phyloP scores from a whole-genome alignment of 2,329 filamentous ascomycete species.

The Alternaria dauci region DNA sequence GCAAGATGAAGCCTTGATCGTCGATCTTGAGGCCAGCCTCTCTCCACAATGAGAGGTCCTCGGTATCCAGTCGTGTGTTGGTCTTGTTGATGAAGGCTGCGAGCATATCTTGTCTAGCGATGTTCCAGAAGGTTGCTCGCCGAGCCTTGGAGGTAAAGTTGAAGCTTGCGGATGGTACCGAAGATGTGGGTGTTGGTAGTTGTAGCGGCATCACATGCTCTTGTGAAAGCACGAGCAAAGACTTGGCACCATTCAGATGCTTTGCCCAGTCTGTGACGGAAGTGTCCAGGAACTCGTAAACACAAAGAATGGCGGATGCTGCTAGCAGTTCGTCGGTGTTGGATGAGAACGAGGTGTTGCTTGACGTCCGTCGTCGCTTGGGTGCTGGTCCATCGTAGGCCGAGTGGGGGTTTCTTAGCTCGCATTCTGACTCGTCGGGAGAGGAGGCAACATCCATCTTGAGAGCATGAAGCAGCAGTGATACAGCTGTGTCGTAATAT shows the following conservation, averaged over 20 bases:
- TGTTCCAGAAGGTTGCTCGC: slow-evolving; percentile 72
- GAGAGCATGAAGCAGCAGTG: slow-evolving; percentile 53
- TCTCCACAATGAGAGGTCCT: slow-evolving; percentile 69
- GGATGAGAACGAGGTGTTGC: slow-evolving; percentile 49
- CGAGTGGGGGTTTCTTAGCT: slow-evolving; percentile 21
- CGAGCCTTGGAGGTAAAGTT: slow-evolving; percentile 61
- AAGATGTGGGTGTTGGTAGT: slow-evolving; percentile 50
- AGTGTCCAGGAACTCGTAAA: slow-evolving; percentile 73
- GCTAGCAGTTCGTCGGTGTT: slow-evolving; percentile 69
- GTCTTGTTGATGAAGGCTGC: slow-evolving; percentile 70
- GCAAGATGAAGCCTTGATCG: slow-evolving; percentile 59
- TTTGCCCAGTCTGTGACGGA: slow-evolving; percentile 69
- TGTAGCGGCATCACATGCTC: slow-evolving; percentile 59
- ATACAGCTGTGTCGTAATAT: slow-evolving; percentile 67
- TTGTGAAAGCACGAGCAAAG: slow-evolving; percentile 65
- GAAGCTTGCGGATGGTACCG: slow-evolving; percentile 34
- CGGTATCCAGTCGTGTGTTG: slow-evolving; percentile 67
- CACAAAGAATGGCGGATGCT: slow-evolving; percentile 71
- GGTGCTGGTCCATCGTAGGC: slow-evolving; percentile 27
- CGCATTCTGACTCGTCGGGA: slow-evolving; percentile 42
- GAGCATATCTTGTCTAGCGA: slow-evolving; percentile 71
- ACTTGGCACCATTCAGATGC: slow-evolving; percentile 72
- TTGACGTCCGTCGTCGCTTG: slow-evolving; percentile 56
- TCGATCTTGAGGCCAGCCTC: slow-evolving; percentile 69
- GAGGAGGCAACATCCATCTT: slow-evolving; percentile 44